Evolutionary conservation across 2,329 filamentous ascomycete genomes (phyloP).

Genomic region (Mollisiaceae sp.): DNA sequence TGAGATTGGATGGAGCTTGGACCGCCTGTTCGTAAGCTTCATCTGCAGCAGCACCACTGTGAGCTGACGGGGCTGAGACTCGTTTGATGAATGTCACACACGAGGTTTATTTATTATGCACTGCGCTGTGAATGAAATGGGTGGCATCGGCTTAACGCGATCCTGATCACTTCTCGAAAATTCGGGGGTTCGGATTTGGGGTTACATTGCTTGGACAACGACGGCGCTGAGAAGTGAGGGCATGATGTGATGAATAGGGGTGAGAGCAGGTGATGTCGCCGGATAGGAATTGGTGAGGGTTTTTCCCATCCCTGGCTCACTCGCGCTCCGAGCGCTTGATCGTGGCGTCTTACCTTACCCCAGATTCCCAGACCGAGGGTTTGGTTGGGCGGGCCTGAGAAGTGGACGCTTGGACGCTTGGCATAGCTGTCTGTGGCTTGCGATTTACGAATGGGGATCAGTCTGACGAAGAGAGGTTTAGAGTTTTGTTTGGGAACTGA

Average conservation of each 20-base stretch:
- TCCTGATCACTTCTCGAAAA: not conserved
- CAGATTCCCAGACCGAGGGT: not conserved
- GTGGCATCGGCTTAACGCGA: not conserved
- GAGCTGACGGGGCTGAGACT: not conserved
- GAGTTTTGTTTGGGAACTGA: no score
- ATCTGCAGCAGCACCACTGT: not conserved
- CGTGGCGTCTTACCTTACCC: constrained; percentile 8
- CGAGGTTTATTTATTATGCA: not conserved
- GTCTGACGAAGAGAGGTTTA: no score
- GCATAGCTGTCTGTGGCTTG: not conserved
- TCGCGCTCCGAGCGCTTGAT: not conserved
- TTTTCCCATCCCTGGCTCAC: not conserved
- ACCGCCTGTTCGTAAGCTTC: not conserved
- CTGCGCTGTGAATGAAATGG: not conserved
- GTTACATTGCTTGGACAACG: no score
- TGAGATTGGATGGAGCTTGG: not conserved
- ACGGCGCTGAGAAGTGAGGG: no score
- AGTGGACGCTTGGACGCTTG: not conserved
- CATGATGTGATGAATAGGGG: not conserved
- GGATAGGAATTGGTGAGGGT: no score
- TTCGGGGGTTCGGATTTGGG: not conserved
- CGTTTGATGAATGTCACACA: not conserved
- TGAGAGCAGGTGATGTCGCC: not conserved
- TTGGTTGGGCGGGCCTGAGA: not conserved
- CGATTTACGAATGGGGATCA: not conserved